Evolutionary conservation across 495 filamentous ascomycete species (phyloP).

Genomic region (Paragyromitra xinjiangensis): DNA sequence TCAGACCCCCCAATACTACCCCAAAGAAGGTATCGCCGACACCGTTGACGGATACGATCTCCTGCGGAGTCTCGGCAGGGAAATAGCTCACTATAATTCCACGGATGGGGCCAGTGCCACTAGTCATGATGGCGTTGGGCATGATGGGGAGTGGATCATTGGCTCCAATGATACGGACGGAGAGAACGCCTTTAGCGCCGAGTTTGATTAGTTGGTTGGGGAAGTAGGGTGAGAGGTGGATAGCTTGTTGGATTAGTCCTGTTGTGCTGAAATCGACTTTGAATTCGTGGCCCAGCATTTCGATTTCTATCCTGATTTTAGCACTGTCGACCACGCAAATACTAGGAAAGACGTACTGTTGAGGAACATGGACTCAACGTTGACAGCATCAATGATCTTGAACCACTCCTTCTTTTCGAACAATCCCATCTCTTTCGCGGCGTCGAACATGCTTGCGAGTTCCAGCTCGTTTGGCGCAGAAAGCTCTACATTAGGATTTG

Average conservation of each 20-base stretch:
- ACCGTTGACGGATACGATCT: conserved; percentile 89
- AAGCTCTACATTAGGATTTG: conserved; percentile 71
- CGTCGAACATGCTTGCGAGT: conserved; percentile 71
- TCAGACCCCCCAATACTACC: conserved; percentile 72
- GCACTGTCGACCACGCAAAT: not conserved
- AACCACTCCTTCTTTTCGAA: conserved; percentile 81
- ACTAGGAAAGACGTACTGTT: conserved; percentile 29
- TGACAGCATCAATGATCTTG: conserved; percentile 76
- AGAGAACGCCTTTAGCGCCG: conserved; percentile 78
- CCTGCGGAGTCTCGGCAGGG: conserved; percentile 66
- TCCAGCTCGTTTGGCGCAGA: conserved; percentile 85
- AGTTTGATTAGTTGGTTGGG: conserved; percentile 86
- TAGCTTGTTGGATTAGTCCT: conserved; percentile 80
- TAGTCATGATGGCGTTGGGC: not conserved
- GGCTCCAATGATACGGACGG: conserved; percentile 73
- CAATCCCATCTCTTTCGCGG: conserved; percentile 69
- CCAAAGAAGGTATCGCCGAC: conserved; percentile 94
- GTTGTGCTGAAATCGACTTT: conserved; percentile 48
- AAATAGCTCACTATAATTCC: conserved; percentile 82
- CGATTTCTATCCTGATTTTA: conserved; percentile 20
- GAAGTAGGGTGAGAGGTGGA: conserved; percentile 88
- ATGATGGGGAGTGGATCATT: conserved; percentile 61
- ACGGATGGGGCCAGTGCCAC: conserved; percentile 30
- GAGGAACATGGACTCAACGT: conserved; percentile 58
- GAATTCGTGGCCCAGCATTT: conserved; percentile 14